Evolutionary conservation across 1,139 yeast genomes (phyloP).

Genomic region (Spencermartinsiella ligniputridi): DNA sequence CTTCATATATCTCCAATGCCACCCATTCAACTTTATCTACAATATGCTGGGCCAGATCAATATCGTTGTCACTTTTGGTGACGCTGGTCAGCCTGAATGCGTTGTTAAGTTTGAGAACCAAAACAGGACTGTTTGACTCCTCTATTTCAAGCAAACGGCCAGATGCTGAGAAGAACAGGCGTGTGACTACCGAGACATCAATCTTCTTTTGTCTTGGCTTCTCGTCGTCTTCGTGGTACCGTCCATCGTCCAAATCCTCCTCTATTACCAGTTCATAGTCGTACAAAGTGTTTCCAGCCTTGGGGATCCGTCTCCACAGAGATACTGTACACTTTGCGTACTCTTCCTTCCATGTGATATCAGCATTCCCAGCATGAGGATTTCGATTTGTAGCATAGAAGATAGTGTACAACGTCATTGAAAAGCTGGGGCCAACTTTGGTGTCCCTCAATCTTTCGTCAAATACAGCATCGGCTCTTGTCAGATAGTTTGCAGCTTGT

Average conservation of each 20-base stretch:
- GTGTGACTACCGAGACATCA: constrained; percentile 44
- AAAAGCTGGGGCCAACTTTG: constrained; percentile 60
- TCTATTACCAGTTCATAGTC: constrained; percentile 45
- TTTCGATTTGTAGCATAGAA: constrained; percentile 56
- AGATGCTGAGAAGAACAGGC: constrained; percentile 68
- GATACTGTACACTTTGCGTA: constrained; percentile 53
- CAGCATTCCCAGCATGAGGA: constrained; percentile 34
- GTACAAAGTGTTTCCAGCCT: constrained; percentile 25
- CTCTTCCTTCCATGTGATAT: constrained; percentile 72
- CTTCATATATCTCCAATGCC: constrained; percentile 46
- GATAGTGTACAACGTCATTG: constrained; percentile 56
- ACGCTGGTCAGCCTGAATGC: constrained; percentile 15
- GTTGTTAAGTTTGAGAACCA: constrained; percentile 53
- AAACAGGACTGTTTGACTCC: constrained; percentile 62
- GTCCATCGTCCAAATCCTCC: constrained; percentile 66
- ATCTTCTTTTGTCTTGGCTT: constrained; percentile 34
- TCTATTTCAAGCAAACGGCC: constrained; percentile 64
- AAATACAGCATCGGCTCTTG: constrained; percentile 38
- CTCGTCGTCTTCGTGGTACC: constrained; percentile 62
- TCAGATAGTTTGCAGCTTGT: constrained; percentile 55
- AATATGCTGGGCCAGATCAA: constrained; percentile 5
- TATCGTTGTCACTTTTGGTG: constrained; percentile 11
- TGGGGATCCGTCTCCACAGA: constrained; percentile 27
- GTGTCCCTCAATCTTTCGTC: constrained; percentile 12
- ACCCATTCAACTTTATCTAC: constrained; percentile 42